phyloP scores from a whole-genome alignment of 208 protist species.

The Acanthamoeba rhysodes region DNA sequence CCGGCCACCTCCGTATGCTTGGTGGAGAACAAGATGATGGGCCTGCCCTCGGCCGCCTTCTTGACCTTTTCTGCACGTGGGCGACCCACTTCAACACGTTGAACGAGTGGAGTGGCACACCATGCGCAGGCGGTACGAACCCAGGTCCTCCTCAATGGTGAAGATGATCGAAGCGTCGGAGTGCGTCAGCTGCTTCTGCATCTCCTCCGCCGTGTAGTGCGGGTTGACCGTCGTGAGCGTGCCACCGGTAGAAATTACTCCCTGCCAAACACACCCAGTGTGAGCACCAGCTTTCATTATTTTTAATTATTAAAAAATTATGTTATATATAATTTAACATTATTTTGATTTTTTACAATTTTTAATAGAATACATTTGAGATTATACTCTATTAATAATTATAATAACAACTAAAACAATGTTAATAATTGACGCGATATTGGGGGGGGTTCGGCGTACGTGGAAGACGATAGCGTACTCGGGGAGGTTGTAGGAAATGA shows the following conservation, averaged over 20 bases:
- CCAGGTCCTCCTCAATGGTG: slow-evolving; percentile 4
- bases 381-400: background rate
- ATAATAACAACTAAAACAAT: background rate
- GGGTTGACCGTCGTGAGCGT: slow-evolving; percentile 41
- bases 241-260: background rate
- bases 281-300: background rate
- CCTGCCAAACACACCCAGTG: background rate
- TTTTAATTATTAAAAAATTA: no score
- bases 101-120: no score
- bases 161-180: slow-evolving; percentile 37
- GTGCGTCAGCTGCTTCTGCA: slow-evolving; percentile 37
- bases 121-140: background rate
- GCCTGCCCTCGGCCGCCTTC: background rate
- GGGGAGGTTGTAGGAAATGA: slow-evolving; percentile 50
- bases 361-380: background rate
- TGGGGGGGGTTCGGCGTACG: background rate
- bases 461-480: slow-evolving; percentile 54
- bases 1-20: background rate
- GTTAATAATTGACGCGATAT: no score
- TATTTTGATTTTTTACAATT: no score
- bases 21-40: slow-evolving; percentile 13
- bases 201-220: slow-evolving; percentile 34
- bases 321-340: no score
- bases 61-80: background rate
- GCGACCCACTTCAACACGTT: no score